Evolutionary conservation across 164 flowering plant species (phyloP), one percentile per base, ranked within the genome.

Genomic region (Piper longum): DNA sequence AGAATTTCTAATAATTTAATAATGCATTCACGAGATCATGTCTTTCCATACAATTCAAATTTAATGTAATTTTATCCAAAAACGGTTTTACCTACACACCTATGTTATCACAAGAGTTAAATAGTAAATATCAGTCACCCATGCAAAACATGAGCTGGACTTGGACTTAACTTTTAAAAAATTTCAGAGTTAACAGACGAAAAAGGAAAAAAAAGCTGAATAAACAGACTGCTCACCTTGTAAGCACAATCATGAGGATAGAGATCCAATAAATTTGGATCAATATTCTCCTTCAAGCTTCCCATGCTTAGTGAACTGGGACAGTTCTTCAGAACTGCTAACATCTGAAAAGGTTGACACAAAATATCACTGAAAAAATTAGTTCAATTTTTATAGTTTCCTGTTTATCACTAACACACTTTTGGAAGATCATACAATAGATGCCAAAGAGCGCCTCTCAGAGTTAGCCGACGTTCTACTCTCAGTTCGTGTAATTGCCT

Each of bases 241-340:
- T 75, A 89, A 40, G 86, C 78, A 76, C 98, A 92, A 70, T 92
- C 98, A 64, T 80, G 85, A 61, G 98, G 98, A 74, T 86, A 92
- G 64, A 92, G 74, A 68, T 89, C 88, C 89, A 82, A 74, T 78
- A 92, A 66, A 78, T 74, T 87, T 51, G 93, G 91, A 78, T 92
- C 98, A 44, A 85, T 73, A 75, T 76, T 83, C 14, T 87, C 89
- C 72, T 82, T 83, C 81, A 92, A 64, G 82, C 85, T 89, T 43
- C 81, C 63, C 88, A 86, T 85, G 69, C 79, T 82, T 82, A 74
- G 77, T 60, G 89, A 85, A 74, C 81, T 86, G 0, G 95, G 88
- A 48, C 78, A 70, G 66, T 77, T 89, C 72, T 78, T 77, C 16
- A 92, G 82, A 67, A 84, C 93, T 61, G 91, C 80, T 71, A 86